A percentile compares a stretch with the other conserved stretches of the same genome.
These are phyloP conservation scores for Micromonas commoda DNA, from an alignment of 139 green algal genomes.

Conservation along the genomic window DNA sequence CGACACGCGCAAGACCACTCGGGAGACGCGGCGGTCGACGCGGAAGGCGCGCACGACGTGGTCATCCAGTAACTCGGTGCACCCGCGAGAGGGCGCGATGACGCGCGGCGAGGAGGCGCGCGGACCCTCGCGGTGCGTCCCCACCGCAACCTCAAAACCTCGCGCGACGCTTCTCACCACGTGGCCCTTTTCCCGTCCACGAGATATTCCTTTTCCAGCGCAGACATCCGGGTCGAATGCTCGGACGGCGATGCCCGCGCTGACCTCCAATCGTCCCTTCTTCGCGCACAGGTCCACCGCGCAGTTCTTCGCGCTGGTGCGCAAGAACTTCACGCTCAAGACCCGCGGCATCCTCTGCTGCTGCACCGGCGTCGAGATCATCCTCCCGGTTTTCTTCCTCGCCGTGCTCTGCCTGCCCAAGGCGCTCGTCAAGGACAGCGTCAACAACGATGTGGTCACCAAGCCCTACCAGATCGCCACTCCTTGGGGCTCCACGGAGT, in stretches of 20 bases:
- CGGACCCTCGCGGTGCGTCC: not conserved
- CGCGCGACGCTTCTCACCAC: too few species aligned
- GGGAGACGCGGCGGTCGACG: not conserved
- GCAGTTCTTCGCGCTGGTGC: conserved; percentile 19
- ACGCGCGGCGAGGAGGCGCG: too few species aligned
- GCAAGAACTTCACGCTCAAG: conserved; percentile 26
- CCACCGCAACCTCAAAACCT: too few species aligned
- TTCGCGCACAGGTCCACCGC: not conserved
- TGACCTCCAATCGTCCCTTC: not conserved
- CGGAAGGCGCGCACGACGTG: not conserved
- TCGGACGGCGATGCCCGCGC: too few species aligned
- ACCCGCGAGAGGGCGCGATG: too few species aligned
- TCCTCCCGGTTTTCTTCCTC: conserved; percentile 19
- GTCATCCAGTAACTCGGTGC: too few species aligned
- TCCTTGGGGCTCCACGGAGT: not conserved
- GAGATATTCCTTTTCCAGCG: too few species aligned
- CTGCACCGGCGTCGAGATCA: conserved; percentile 23
- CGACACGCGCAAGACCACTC: not conserved
- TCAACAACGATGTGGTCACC: not conserved
- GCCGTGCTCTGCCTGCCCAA: conserved; percentile 17
- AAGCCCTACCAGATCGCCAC: not conserved
- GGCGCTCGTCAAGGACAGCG: not conserved
- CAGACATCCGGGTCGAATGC: too few species aligned
- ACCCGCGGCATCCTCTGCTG: conserved; percentile 20
- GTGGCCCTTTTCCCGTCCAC: too few species aligned